Evolutionary conservation across 2,329 filamentous ascomycete genomes (phyloP), one percentile per base, ranked within the genome.

Genomic region (Cyphellophora europaea): DNA sequence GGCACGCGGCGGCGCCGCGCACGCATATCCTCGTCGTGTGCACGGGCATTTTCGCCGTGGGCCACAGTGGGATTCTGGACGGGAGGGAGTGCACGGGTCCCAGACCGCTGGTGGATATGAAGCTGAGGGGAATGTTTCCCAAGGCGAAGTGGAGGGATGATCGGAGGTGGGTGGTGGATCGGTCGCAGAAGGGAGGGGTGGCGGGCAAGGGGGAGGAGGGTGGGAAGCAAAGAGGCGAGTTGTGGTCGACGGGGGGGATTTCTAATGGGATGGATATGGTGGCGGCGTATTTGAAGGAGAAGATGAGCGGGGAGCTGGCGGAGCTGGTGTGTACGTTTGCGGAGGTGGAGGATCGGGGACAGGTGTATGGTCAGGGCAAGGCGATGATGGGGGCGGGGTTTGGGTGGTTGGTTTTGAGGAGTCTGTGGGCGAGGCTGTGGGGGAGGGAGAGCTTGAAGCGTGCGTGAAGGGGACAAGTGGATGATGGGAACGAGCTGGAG

Each of bases 251-350:
- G 15, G 45, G 36, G 15, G 43, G 38, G 3, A 44, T 46, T 47
- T n/a, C 55, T 13, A 57, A 58, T 36, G 56, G 56, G 11, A 34
- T 49, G 8, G 56, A 58, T 38, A 37, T 57, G 38, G 54, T 52
- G 33, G 43, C 41, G 10, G 53, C 48, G 16, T 58, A 58, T 40
- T 40, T 47, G 11, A 33, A 35, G 17, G 40, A 48, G 30, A 45
- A 45, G 21, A 52, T 55, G 44, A 47, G 42, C 21, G 41, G 33
- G 13, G 43, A 49, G 23, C 36, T 61, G 4, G 51, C 55, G 5
- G 53, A 61, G 14, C 46, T 49, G 1, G 50, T 61, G 15, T 50
- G 56, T 23, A 40, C 40, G 11, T 48, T 56, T 40, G 57, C 58
- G 5, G 58, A 61, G 33, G 49, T 61, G 2, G 45, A 47, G 2